Conservation (phyloP, 2,329 filamentous ascomycete genomes). For the Fusarium pininemorale region DNA sequence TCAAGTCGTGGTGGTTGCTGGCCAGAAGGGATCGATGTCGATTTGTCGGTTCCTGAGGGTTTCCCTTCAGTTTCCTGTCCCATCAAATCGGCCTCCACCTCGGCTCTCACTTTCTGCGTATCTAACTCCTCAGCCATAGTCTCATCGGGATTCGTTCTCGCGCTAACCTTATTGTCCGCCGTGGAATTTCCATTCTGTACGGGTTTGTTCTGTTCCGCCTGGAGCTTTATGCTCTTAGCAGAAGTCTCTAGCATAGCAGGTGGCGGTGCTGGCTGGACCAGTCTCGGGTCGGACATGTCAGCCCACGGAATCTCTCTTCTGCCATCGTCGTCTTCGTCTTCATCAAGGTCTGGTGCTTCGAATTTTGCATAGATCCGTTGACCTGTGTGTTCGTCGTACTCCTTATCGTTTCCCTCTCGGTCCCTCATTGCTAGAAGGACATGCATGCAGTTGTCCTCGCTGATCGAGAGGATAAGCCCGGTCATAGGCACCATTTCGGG, state of each 20-base stretch:
- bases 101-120: conserved; percentile 44
- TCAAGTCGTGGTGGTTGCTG: conserved; percentile 39
- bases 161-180: conserved; percentile 42
- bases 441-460: conserved; percentile 61
- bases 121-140: conserved; percentile 41
- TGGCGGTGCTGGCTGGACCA: conserved; percentile 58
- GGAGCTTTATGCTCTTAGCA: conserved; percentile 42
- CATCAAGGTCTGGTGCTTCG: conserved; percentile 73
- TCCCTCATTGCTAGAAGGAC: conserved; percentile 77
- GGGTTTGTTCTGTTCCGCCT: conserved; percentile 21
- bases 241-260: conserved; percentile 37
- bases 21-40: conserved; percentile 43
- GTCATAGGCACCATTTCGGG: conserved; percentile 72
- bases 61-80: conserved; percentile 21
- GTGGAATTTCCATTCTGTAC: conserved; percentile 10
- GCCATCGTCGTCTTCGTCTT: conserved; percentile 67
- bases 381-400: conserved; percentile 73
- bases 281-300: conserved; percentile 74
- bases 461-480: conserved; percentile 68
- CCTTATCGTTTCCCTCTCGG: conserved; percentile 64
- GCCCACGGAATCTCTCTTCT: conserved; percentile 66
- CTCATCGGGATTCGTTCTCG: conserved; percentile 29
- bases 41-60: conserved; percentile 31
- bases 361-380: conserved; percentile 80
- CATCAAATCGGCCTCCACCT: conserved; percentile 35